Evolutionary conservation across 202 grass and related monocot species (phyloP), one percentile per base, ranked within the genome.

Genomic region (Brachypodium distachyon): DNA sequence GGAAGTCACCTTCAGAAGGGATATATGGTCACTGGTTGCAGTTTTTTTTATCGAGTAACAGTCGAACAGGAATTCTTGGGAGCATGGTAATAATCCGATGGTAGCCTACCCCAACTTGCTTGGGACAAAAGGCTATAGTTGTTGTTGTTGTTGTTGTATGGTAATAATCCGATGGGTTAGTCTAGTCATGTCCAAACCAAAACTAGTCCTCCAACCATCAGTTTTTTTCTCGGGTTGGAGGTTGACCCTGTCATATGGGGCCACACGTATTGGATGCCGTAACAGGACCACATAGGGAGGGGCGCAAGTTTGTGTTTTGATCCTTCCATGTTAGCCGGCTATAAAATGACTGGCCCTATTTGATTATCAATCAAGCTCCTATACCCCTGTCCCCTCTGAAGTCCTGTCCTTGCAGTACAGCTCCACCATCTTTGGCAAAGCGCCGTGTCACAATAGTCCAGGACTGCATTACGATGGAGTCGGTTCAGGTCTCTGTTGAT

Each of bases 31-130:
- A 17, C 26, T 69, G 42, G 39, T 67, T 42, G 64, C 23, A 68
- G 25, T 18, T 29, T n/a, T n/a, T 68, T 68, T 68, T 16, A 46
- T 69, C 47, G 26, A 25, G 65, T 10, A 25, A 69, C n/a, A n/a
- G n/a, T n/a, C n/a, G n/a, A n/a, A n/a, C n/a, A n/a, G n/a, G 25
- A 8, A 67, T 18, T 46, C 65, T 66, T 68, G 40, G 26, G 26
- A 68, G 41, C 14, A 68, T 67, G 64, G 64, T 67, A 23, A 67
- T n/a, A n/a, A n/a, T n/a, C n/a, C n/a, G n/a, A n/a, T n/a, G n/a
- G n/a, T n/a, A n/a, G n/a, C n/a, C n/a, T n/a, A n/a, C n/a, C n/a
- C n/a, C n/a, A n/a, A n/a, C n/a, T n/a, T n/a, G n/a, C n/a, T n/a
- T n/a, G n/a, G n/a, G n/a, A n/a, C n/a, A n/a, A n/a, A n/a, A n/a